A percentile compares a stretch with the other conserved stretches of the same genome.
Conservation (phyloP, 129 eudicot species). For the sunflower (Helianthus annuus) region DNA sequence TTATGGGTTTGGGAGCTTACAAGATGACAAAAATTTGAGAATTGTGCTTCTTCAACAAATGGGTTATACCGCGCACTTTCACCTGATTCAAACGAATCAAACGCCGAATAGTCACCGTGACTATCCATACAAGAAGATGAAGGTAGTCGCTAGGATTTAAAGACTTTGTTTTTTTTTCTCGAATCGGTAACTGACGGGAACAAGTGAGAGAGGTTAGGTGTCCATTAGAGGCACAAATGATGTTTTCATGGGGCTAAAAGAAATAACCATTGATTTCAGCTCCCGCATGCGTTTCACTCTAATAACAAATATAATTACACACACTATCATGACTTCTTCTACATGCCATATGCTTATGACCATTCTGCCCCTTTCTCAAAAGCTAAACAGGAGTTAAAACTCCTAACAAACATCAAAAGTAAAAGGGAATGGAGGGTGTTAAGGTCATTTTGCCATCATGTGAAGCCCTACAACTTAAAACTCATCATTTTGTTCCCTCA, state of each 20-base stretch:
- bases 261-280: constrained; percentile 36
- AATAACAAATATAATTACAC: constrained; percentile 19
- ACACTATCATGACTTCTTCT: constrained; percentile 11
- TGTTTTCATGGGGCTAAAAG: constrained; percentile 25
- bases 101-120: no score
- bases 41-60: no score
- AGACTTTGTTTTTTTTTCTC: no score
- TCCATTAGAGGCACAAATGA: constrained; percentile 11
- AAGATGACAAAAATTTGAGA: no score
- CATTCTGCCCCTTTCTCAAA: constrained; percentile 26
- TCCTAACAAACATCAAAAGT: constrained; percentile 4
- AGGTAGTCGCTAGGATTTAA: no score
- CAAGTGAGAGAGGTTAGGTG: no score
- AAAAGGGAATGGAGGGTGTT: constrained; percentile 22
- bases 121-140: no score
- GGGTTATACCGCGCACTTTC: no score
- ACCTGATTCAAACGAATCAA: no score
- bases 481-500: constrained; percentile 61
- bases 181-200: no score
- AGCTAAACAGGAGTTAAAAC: not conserved
- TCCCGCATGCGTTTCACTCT: constrained; percentile 35
- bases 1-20: no score
- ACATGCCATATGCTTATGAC: constrained; percentile 23
- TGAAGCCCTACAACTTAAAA: constrained; percentile 23
- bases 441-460: constrained; percentile 15